Evolutionary conservation across 2,329 filamentous ascomycete genomes (phyloP).

Genomic region (Neopestalotiopsis sp.): DNA sequence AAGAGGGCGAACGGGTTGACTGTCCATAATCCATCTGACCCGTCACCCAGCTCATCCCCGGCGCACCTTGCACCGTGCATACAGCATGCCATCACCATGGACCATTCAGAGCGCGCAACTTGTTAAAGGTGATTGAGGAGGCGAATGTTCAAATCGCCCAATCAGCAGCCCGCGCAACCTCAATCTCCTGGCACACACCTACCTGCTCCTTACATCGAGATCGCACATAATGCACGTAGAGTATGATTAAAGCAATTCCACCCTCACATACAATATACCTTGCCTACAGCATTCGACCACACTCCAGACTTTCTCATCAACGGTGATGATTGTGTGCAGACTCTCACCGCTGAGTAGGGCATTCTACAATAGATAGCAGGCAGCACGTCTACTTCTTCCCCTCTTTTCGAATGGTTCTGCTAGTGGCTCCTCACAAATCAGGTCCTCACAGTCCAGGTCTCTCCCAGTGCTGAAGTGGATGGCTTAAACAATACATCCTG

Average conservation of each 20-base stretch:
- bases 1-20: background rate
- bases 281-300: background rate
- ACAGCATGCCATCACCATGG: background rate
- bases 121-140: background rate
- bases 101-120: background rate
- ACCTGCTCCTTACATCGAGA: constrained; percentile 2
- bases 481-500: too few species aligned
- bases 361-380: background rate
- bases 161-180: background rate
- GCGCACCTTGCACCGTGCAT: constrained; percentile 1
- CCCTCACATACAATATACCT: background rate
- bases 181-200: background rate
- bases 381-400: background rate
- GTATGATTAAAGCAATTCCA: background rate
- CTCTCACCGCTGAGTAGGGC: background rate
- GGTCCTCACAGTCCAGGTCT: too few species aligned
- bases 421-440: background rate
- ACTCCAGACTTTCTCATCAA: background rate
- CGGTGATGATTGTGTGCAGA: background rate
- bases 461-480: too few species aligned
- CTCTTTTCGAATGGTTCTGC: background rate
- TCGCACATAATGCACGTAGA: background rate
- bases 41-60: background rate
- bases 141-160: background rate
- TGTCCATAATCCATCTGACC: background rate